A percentile compares a stretch with the other conserved stretches of the same genome.
These are phyloP conservation scores for Magnusiomyces fungicola DNA, from an alignment of 1,139 yeast species.

Conservation along the genomic window DNA sequence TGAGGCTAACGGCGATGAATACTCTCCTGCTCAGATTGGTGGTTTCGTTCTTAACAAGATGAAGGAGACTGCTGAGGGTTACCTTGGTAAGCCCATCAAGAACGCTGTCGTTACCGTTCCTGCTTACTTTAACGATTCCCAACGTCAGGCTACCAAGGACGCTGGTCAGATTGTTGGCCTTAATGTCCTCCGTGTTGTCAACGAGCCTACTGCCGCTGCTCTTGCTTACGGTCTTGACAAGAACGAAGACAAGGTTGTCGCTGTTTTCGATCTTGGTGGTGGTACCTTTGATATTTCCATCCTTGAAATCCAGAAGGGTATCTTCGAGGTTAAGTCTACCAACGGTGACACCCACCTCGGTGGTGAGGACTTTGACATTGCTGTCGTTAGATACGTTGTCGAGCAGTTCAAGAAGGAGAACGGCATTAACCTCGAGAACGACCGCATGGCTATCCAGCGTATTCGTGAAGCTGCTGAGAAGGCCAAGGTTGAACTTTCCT, in stretches of 20 bases:
- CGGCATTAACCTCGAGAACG: conserved; percentile 81
- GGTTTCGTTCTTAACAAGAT: conserved; percentile 93
- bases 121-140: conserved; percentile 96
- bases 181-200: conserved; percentile 93
- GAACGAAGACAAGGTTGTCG: conserved; percentile 64
- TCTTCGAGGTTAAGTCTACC: conserved; percentile 80
- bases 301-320: conserved; percentile 81
- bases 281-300: conserved; percentile 85
- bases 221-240: conserved; percentile 94
- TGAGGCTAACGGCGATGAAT: conserved; percentile 83
- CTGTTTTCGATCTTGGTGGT: conserved; percentile 84
- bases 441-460: conserved; percentile 99
- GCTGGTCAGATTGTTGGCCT: conserved; percentile 98
- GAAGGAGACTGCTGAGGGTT: conserved; percentile 95
- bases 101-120: conserved; percentile 98
- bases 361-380: conserved; percentile 80
- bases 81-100: conserved; percentile 74
- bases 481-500: conserved; percentile 97
- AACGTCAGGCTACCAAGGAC: conserved; percentile 97
- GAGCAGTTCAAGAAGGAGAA: conserved; percentile 88
- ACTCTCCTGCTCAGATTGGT: conserved; percentile 96
- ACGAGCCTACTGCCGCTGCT: conserved; percentile 99
- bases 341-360: conserved; percentile 89
- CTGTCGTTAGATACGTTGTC: conserved; percentile 80
- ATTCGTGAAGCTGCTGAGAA: conserved; percentile 99